Conservation (phyloP, 1,284 basidiomycete species). For the Boletus semigastroideus region DNA sequence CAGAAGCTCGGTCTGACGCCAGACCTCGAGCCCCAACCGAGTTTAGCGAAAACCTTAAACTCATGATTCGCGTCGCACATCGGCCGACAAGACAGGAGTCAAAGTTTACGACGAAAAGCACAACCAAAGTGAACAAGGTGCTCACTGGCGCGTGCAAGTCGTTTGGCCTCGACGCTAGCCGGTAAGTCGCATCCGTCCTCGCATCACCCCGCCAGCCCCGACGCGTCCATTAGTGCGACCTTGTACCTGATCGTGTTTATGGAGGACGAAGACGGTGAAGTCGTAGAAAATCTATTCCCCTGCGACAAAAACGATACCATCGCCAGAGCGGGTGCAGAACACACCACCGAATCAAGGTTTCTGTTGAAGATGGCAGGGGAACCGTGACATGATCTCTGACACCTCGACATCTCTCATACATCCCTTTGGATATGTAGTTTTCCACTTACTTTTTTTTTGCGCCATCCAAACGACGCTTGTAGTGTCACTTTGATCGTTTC, state of each 20-base stretch:
- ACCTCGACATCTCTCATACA: not conserved
- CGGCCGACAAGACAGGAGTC: slow-evolving; percentile 34
- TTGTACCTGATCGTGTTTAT: slow-evolving; percentile 27
- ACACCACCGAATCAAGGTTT: slow-evolving; percentile 20
- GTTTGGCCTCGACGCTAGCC: slow-evolving; percentile 36
- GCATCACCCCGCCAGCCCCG: not conserved
- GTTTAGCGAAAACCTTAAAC: slow-evolving; percentile 11
- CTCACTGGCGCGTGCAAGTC: slow-evolving; percentile 42
- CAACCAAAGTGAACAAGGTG: slow-evolving; percentile 44
- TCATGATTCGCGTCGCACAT: slow-evolving; percentile 36
- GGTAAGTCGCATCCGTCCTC: slow-evolving; percentile 26
- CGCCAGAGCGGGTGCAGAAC: slow-evolving; percentile 30
- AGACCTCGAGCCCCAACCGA: slow-evolving; percentile 2
- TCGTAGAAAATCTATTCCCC: slow-evolving; percentile 23
- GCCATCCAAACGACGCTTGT: not conserved
- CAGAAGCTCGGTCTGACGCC: slow-evolving; percentile 8
- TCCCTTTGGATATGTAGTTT: slow-evolving; percentile 6
- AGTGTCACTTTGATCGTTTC: too few relatives aligned
- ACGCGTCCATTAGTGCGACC: slow-evolving; percentile 18
- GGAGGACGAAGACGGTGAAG: slow-evolving; percentile 24
- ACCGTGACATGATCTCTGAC: slow-evolving; percentile 9
- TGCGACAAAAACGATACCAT: slow-evolving; percentile 33
- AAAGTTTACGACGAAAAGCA: slow-evolving; percentile 44
- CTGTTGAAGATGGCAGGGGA: slow-evolving; percentile 29
- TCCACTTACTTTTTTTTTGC: not conserved